These are phyloP conservation scores for Yueomyces sinensis DNA, from an alignment of 805 yeast species.

Conservation along the genomic window DNA sequence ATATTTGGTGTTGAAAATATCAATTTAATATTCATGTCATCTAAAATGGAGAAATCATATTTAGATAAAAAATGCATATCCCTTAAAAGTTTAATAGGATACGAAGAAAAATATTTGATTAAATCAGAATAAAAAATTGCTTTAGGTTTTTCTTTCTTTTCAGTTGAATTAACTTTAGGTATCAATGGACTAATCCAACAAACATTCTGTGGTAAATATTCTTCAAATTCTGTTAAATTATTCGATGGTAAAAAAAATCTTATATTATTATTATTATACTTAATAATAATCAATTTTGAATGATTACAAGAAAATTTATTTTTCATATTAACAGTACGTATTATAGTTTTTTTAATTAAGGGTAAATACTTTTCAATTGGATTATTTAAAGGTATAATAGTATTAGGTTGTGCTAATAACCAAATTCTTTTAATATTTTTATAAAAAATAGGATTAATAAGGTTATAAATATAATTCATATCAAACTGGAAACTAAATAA, in stretches of 20 bases:
- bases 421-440: constrained; percentile 9
- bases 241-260: constrained; percentile 47
- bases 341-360: constrained; percentile 5
- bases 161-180: too few species aligned
- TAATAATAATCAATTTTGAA: constrained; percentile 53
- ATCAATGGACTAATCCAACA: constrained; percentile 47
- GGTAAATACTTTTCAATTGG: constrained; percentile 4
- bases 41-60: too few species aligned
- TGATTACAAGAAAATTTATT: constrained; percentile 42
- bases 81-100: too few species aligned
- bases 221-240: constrained; percentile 44
- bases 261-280: constrained; percentile 31
- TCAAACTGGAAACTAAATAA: constrained; percentile 39
- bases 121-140: too few species aligned
- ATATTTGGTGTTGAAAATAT: constrained; percentile 43
- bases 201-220: constrained; percentile 48
- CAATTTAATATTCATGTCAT: constrained; percentile 35
- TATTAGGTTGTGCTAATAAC: constrained; percentile 23
- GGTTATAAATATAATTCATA: constrained; percentile 26
- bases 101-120: too few species aligned
- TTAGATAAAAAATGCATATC: too few species aligned
- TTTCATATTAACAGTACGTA: constrained; percentile 22
- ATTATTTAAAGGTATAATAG: constrained; percentile 14
- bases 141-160: too few species aligned
- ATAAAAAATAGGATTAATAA: constrained; percentile 12